Base-by-base conservation (phyloP, 2,329 filamentous ascomycete genomes). In the Diaporthe australafricana region DNA sequence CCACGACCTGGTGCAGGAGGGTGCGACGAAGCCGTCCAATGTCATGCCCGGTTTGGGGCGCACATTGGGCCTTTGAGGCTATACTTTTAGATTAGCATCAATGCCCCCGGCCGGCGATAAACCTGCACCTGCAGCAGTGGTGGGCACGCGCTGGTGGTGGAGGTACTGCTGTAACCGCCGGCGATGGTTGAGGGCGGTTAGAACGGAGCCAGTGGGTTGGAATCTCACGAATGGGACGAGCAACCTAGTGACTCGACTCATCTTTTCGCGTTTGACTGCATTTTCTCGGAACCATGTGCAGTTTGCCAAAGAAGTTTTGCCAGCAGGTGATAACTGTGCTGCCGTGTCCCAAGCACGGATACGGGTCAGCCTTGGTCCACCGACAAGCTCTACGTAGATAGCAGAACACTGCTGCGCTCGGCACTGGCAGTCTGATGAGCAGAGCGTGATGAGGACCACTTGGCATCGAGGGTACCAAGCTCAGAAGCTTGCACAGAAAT, bases 131-230 rank as follows among this genome's bases (percentile, higher is more conserved):
- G 50, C 40, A 45, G 45, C 45, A 5, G 62, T 22, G n/a, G 32
- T 27, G 67, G 47, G 42, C 30, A 55, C n/a, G 56, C 56, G 56
- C 48, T 27, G 40, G 72, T 25, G 48, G 48, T 48, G 8, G 63
- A 71, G 56, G 55, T 71, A 62, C 17, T n/a, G 8, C 40, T 30
- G 63, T 72, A 72, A 72, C 71, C 71, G 71, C 71, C 68, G 32
- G 47, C 57, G 27, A 22, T 38, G 32, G 5, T 48, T 65, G 25
- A 32, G 17, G 71, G 62, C 71, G 68, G 68, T 42, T 71, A 73
- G 48, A 38, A 40, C 22, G 48, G 50, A 70, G 55, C 65, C 42
- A 45, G 22, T 45, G 30, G 30, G 45, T 17, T 60, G 30, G 55
- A 7, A 50, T 55, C 30, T 16, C 53, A 45, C 42, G 53, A 69